A percentile compares a stretch with the other conserved stretches of the same genome.
Conservation (phyloP, 441 rosid species). For the Adansonia gregorii region DNA sequence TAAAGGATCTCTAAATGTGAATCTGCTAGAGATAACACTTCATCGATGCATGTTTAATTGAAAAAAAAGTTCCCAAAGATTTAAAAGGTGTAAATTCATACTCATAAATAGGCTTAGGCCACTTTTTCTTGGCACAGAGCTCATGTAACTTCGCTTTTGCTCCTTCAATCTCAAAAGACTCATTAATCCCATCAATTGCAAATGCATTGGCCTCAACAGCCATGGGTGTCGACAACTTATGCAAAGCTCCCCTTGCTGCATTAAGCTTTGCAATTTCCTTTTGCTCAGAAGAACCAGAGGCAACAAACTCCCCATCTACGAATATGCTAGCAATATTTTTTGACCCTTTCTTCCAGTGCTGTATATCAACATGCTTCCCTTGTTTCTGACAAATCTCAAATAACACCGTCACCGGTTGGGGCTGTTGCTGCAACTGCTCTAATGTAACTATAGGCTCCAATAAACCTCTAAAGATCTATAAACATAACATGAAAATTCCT, state of each 20-base stretch:
- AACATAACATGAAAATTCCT: too few species aligned
- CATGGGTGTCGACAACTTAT: constrained; percentile 39
- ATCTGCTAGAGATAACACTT: background rate
- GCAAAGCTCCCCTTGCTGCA: constrained; percentile 58
- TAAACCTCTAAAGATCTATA: constrained; percentile 56
- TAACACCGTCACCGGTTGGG: constrained; percentile 69
- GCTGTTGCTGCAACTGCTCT: constrained; percentile 59
- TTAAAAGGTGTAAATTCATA: too few species aligned
- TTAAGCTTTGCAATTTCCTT: constrained; percentile 71
- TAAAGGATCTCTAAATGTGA: background rate
- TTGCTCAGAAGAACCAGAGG: constrained; percentile 57
- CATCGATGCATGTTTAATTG: too few species aligned
- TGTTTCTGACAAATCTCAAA: constrained; percentile 64
- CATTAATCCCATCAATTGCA: constrained; percentile 28
- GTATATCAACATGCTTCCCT: constrained; percentile 54
- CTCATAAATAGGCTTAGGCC: constrained; percentile 70
- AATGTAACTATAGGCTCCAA: constrained; percentile 66
- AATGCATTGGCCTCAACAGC: constrained; percentile 26
- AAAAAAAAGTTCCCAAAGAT: too few species aligned
- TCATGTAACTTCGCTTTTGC: constrained; percentile 64
- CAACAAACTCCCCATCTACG: constrained; percentile 53
- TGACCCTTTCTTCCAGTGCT: constrained; percentile 39
- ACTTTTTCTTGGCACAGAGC: constrained; percentile 57
- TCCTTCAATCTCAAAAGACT: constrained; percentile 42
- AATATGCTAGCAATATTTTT: constrained; percentile 49